Percentiles rank a stretch among this genome's conserved stretches.
Evolutionary conservation across 192 early-diverging fungal genomes (phyloP).

Genomic region (Diversispora epigaea): DNA sequence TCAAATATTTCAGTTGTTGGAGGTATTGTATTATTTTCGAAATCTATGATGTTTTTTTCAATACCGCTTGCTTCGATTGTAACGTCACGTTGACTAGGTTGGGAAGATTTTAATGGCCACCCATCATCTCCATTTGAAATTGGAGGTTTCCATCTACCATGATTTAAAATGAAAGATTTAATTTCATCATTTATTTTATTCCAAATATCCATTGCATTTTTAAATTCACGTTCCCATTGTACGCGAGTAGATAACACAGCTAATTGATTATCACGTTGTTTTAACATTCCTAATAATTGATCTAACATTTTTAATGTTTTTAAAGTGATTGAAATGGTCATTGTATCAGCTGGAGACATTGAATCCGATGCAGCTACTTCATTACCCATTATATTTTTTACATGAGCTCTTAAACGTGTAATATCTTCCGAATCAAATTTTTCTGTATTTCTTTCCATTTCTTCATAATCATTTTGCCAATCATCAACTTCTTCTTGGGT

Average conservation of each 20-base stretch:
- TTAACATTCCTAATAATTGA: slow-evolving; percentile 37
- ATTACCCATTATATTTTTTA: slow-evolving; percentile 40
- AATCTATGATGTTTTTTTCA: slow-evolving; percentile 32
- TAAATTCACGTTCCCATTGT: slow-evolving; percentile 42
- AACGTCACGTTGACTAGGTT: slow-evolving; percentile 17
- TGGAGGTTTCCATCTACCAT: slow-evolving; percentile 28
- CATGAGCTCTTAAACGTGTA: slow-evolving; percentile 45
- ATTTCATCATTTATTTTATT: slow-evolving; percentile 20
- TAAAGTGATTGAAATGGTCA: slow-evolving; percentile 48
- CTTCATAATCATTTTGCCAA: slow-evolving; percentile 36
- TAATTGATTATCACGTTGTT: slow-evolving; percentile 37
- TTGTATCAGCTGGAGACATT: slow-evolving; percentile 46
- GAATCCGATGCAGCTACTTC: slow-evolving; percentile 32
- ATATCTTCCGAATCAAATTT: slow-evolving; percentile 46
- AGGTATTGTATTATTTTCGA: slow-evolving; percentile 38
- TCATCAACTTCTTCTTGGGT: slow-evolving; percentile 35
- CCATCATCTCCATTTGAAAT: slow-evolving; percentile 20
- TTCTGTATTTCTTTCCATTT: slow-evolving; percentile 42
- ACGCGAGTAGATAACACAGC: slow-evolving; percentile 38
- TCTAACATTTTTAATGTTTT: slow-evolving; percentile 45
- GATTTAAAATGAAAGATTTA: slow-evolving; percentile 29
- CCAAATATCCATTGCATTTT: slow-evolving; percentile 34
- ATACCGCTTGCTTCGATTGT: slow-evolving; percentile 14
- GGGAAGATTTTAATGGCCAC: slow-evolving; percentile 3
- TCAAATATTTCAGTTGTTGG: slow-evolving; percentile 40